Conservation (phyloP, 2,329 filamentous ascomycete genomes). For the Peltaster fructicola region DNA sequence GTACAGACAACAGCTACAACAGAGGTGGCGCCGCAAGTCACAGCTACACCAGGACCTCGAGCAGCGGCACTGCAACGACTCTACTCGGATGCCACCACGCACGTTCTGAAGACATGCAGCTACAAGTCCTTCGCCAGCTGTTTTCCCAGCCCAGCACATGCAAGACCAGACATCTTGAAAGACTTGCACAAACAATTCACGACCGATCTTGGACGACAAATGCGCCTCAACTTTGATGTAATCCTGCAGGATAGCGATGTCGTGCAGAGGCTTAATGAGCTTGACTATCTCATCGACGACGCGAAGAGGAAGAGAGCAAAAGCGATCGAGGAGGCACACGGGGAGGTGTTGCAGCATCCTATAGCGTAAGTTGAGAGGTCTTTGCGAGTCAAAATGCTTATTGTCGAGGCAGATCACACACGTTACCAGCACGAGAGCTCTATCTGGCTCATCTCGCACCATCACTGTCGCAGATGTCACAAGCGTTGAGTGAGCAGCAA, state of each 20-base stretch:
- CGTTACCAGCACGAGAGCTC: conserved; percentile 36
- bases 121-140: conserved; percentile 45
- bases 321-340: conserved; percentile 21
- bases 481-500: conserved; percentile 32
- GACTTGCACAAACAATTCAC: conserved; percentile 41
- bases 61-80: conserved; percentile 42
- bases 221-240: conserved; percentile 38
- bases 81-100: conserved; percentile 40
- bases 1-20: not conserved
- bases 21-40: conserved; percentile 31
- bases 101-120: conserved; percentile 42
- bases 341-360: conserved; percentile 18
- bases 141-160: conserved; percentile 43
- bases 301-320: conserved; percentile 35
- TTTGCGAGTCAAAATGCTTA: conserved; percentile 3
- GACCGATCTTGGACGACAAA: conserved; percentile 36
- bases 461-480: conserved; percentile 33
- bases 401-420: conserved; percentile 34
- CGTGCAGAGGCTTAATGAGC: conserved; percentile 39
- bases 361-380: conserved; percentile 27
- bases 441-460: conserved; percentile 42
- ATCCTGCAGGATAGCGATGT: conserved; percentile 40
- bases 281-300: conserved; percentile 42
- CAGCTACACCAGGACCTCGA: conserved; percentile 39
- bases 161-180: conserved; percentile 38